Base-by-base conservation (phyloP, 805 yeast species). In the Zygosaccharomyces bailii region DNA sequence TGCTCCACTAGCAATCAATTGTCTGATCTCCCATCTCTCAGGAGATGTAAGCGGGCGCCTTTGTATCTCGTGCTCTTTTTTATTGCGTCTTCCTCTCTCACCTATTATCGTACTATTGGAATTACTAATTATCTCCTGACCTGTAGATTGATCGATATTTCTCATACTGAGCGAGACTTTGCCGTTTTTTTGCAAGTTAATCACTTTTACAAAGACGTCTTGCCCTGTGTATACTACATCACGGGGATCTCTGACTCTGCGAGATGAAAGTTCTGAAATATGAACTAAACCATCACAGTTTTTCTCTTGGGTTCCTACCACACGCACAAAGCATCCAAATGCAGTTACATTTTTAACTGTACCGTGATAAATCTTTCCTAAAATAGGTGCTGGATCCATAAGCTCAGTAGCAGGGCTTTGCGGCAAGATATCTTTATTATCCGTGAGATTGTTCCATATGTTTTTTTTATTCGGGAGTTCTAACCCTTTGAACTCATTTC, bases 1-100 rank as follows among this genome's bases (percentile, higher is more conserved):
- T 0, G 78, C 90, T 2, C 95, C 95, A 4, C 91, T 78, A 0
- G 91, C 82, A 19, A 84, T 85, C 35, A 90, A 67, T 59, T 90
- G 96, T 25, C 85, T 72, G 41, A 86, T 73, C 59, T 91, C 97
- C 96, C 96, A 90, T 44, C 88, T 66, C 63, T 90, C 98, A 0
- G 95, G 95, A 0, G 95, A 84, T 0, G 95, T 83, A 27, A 83
- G 61, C 42, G 86, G 72, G 48, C 72, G 66, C 49, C 64, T 69
- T 5, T 45, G 50, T 34, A 37, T 54, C 40, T 20, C 34, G 14
- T 20, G 18, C 9, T 21, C 29, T 14, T 31, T n/a, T 16, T 14
- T 20, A 17, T 33, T 38, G 21, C 8, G 30, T 18, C 27, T 34
- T 31, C 55, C 54, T 11, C 55, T 35, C 2, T 38, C 8, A 10